A percentile compares a stretch with the other conserved stretches of the same genome.
phyloP scores from a whole-genome alignment of 306 rosid genomes.

The Cucurbita maxima region DNA sequence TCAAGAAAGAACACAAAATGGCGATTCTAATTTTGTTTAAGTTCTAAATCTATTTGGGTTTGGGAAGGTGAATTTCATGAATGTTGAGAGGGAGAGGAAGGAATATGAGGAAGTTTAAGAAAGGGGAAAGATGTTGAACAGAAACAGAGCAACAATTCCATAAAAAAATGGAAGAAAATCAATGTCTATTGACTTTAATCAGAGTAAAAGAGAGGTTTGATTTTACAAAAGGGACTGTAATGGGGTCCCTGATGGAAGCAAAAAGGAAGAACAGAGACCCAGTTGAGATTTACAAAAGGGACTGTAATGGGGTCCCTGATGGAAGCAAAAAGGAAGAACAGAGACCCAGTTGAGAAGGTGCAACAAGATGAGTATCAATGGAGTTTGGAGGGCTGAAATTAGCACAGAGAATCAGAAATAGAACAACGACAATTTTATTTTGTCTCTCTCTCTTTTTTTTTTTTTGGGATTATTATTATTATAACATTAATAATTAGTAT shows the following conservation, averaged over 20 bases:
- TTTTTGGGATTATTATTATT: not conserved
- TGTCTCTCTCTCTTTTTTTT: not conserved
- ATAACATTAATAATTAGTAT: too few relatives aligned
- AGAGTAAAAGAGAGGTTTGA: not conserved
- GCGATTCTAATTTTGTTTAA: not conserved
- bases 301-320: not conserved
- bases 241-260: not conserved
- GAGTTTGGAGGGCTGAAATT: not conserved
- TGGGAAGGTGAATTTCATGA: not conserved
- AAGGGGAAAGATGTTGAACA: not conserved
- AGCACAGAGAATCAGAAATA: not conserved
- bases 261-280: not conserved
- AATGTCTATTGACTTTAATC: not conserved
- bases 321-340: not conserved
- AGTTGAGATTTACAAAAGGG: not conserved
- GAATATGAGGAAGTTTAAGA: conserved; percentile 9
- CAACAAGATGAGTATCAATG: not conserved
- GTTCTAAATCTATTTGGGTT: not conserved
- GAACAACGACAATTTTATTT: not conserved
- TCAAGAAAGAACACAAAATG: not conserved
- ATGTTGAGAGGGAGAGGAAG: conserved; percentile 19
- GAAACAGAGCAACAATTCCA: not conserved
- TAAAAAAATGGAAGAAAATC: not conserved
- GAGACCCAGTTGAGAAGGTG: not conserved
- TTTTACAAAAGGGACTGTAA: not conserved